Evolutionary conservation across 352 stramenopile genomes (phyloP), one percentile per base, ranked within the genome.

Genomic region (Globisporangium apiculatum): DNA sequence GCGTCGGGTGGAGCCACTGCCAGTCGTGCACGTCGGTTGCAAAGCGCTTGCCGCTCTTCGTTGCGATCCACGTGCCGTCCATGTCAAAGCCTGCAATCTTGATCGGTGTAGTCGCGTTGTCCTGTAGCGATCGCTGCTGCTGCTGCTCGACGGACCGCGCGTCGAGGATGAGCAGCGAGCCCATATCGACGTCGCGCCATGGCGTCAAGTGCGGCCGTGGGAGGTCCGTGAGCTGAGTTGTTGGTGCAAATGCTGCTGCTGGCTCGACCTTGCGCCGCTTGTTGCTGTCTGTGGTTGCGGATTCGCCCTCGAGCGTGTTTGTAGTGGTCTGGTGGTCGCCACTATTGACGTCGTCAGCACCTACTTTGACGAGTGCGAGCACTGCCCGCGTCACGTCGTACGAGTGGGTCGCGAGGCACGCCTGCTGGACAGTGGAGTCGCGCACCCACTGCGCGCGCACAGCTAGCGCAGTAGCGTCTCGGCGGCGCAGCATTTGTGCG

Each of bases 61-160:
- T 95, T 45, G 79, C 67, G 53, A 95, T 95, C 17, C 90, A 58
- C 57, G 85, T 95, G 10, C 79, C 72, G 54, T 95, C 85, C 56
- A 95, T 64, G 62, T 95, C 85, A 37, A 95, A 95, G 7, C 66
- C 70, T 17, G 85, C 83, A n/a, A 95, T 69, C 59, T 89, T 92
- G 35, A 66, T n/a, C 17, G 17, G n/a, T 18, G 11, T 43, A 11
- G 35, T 48, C 55, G 3, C 35, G 2, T 9, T 4, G 7, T 15
- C 8, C 17, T 18, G 15, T 10, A 41, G 36, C 24, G 24, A 31
- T 3, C 24, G 24, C 5, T 57, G 58, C 40, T 58, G n/a, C 53
- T 45, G 52, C 10, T 61, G 49, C 9, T 57, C 10, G 7, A 60
- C 48, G 37, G 58, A 41, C 0, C 72, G 71, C 2, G 81, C 71